Percentiles rank a stretch among this genome's conserved stretches.
Conservation (phyloP, 148 eudicot genomes). For the Camellia sinensis region DNA sequence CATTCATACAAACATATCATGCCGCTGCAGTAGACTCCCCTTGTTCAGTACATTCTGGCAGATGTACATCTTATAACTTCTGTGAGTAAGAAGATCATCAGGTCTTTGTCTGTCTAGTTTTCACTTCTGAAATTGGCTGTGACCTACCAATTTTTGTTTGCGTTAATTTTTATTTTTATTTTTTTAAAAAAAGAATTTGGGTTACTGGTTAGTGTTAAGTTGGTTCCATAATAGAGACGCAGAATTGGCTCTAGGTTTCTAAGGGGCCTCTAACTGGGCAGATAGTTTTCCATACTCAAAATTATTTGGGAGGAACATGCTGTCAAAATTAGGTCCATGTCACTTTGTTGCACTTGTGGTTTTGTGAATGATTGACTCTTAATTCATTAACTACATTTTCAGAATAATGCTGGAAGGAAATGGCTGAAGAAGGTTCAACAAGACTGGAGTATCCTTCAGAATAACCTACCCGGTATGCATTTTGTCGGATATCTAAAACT, state of each 20-base stretch:
- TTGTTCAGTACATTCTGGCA: not conserved
- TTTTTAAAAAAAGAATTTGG: not conserved
- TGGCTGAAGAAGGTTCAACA: slow-evolving; percentile 95
- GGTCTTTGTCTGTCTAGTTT: not conserved
- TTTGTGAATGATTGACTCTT: not conserved
- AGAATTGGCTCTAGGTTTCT: not conserved
- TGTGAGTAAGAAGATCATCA: not conserved
- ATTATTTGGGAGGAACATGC: not conserved
- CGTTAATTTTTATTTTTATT: not conserved
- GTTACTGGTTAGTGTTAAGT: not conserved
- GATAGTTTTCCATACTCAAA: not conserved
- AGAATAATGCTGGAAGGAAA: slow-evolving; percentile 74
- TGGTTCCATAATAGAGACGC: not conserved
- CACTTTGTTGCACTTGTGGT: not conserved
- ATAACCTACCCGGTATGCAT: slow-evolving; percentile 77
- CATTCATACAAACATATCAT: not conserved
- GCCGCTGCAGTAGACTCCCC: not conserved
- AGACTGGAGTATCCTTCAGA: slow-evolving; percentile 95
- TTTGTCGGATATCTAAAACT: not conserved
- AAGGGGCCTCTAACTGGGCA: slow-evolving; percentile 1
- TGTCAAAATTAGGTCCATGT: not conserved
- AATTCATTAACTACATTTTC: slow-evolving; percentile 16
- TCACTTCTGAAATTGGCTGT: not conserved
- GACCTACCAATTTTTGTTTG: not conserved
- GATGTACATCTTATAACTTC: not conserved